Base-by-base conservation (phyloP, 345 rosid species). In the Hirschfeldia incana region DNA sequence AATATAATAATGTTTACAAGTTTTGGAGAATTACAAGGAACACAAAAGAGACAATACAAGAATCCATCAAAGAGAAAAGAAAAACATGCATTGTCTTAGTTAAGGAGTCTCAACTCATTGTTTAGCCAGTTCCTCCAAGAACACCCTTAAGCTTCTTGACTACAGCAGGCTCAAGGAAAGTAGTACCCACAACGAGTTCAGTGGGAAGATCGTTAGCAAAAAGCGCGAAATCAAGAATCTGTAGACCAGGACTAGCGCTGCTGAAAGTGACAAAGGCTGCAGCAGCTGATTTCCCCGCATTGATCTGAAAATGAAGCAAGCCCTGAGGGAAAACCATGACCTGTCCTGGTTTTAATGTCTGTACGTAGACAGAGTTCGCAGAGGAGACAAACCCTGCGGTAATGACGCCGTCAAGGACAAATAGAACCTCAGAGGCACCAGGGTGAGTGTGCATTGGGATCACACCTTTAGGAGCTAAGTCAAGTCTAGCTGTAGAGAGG, bases 401-500 rank as follows among this genome's bases (percentile, higher is more conserved):
- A 16, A 94, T 91, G 29, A 63, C 72, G 2, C 98, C 98, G 0
- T 36, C 44, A 16, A 69, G 32, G 12, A 92, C 92, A 10, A 4
- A 82, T 1, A 94, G 88, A 46, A 89, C 29, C 81, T 94, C 98
- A 6, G 89, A 73, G 5, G 91, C 97, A 12, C 84, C 91, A 0
- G 91, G 98, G 78, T 91, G 97, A 36, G 95, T 92, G 85, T 94
- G 97, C 81, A 94, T 72, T n/a, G 97, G 98, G 79, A 91, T 63
- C 6, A 92, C 98, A 17, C 98, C 97, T 0, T 84, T 91, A 0
- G 83, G 76, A 5, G 92, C 94, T 5, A 94, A 74, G 90, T 94
- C 98, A 28, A 92, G 83, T 67, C 94, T 65, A 2, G 88, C 97
- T 0, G 76, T 62, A 46, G 98, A 92, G n/a, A 91, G 13, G 39